Percentiles rank a stretch among this genome's conserved stretches.
phyloP scores from a whole-genome alignment of 352 stramenopile genomes.

The Globisporangium mamillatum region DNA sequence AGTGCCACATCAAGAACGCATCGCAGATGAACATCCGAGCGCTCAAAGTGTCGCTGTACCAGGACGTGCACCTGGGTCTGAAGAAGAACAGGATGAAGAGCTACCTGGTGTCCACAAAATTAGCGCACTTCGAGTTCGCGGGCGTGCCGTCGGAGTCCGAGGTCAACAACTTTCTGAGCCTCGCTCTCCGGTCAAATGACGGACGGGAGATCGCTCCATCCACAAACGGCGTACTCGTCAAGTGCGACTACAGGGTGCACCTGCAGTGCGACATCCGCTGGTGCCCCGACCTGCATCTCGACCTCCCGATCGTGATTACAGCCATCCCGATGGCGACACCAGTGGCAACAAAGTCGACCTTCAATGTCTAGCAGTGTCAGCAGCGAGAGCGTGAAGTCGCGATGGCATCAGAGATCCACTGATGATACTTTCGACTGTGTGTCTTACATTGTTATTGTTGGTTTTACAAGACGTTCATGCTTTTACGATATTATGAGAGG shows the following conservation, averaged over 20 bases:
- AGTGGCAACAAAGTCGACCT: neutral
- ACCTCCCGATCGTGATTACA: constrained; percentile 22
- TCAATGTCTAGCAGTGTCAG: neutral
- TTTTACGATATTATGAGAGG: too few species aligned
- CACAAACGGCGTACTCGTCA: constrained; percentile 28
- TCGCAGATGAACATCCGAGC: constrained; percentile 35
- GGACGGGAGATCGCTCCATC: constrained; percentile 26
- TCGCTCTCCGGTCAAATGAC: constrained; percentile 16
- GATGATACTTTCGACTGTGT: neutral
- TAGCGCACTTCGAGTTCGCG: constrained; percentile 3
- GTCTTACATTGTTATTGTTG: neutral
- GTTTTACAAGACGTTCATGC: too few species aligned
- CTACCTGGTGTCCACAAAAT: neutral
- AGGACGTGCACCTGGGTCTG: constrained; percentile 23
- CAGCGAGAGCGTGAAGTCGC: constrained; percentile 18
- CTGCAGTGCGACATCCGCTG: constrained; percentile 41
- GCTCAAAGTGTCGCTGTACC: constrained; percentile 24
- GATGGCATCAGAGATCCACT: constrained; percentile 3
- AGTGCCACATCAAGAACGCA: constrained; percentile 35
- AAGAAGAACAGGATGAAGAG: constrained; percentile 11
- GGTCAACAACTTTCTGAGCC: constrained; percentile 14
- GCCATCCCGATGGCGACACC: neutral
- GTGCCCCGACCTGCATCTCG: constrained; percentile 35
- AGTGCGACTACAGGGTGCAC: constrained; percentile 31
- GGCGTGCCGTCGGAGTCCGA: constrained; percentile 17